Conservation (phyloP, 2,329 filamentous ascomycete genomes). For the Fusarium neocosmosporiellum region DNA sequence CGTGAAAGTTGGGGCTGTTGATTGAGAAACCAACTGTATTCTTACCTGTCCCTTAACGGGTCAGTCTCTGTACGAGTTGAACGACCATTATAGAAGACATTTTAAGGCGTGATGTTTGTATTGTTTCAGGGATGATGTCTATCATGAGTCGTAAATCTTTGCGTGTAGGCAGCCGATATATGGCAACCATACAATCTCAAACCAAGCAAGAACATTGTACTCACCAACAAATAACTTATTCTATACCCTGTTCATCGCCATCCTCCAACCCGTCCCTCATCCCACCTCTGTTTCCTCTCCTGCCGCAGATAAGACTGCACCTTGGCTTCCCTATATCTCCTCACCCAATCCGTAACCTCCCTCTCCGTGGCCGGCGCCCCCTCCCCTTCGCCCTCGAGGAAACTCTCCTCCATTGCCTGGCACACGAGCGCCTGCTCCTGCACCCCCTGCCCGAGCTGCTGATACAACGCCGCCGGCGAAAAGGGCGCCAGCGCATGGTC, state of each 20-base stretch:
- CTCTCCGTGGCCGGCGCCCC: constrained; percentile 72
- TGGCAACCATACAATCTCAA: background rate
- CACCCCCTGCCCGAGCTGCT: constrained; percentile 79
- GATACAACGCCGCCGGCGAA: constrained; percentile 87
- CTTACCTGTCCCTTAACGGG: background rate
- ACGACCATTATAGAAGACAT: background rate
- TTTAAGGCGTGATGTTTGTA: background rate
- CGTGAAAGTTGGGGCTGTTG: background rate
- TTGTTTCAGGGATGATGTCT: background rate
- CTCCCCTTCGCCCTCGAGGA: constrained; percentile 71
- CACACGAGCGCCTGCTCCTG: constrained; percentile 87
- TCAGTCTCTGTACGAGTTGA: background rate
- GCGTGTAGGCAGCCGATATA: background rate
- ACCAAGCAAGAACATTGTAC: background rate
- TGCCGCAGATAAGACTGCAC: constrained; percentile 82
- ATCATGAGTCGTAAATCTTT: background rate
- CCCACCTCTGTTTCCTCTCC: constrained; percentile 93
- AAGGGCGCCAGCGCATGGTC: constrained; percentile 87
- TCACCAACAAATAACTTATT: background rate
- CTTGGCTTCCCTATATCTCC: constrained; percentile 82
- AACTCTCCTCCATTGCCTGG: constrained; percentile 89
- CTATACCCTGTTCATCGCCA: constrained; percentile 73
- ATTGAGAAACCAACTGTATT: background rate
- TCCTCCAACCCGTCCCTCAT: constrained; percentile 92
- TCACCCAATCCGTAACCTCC: constrained; percentile 87